A percentile compares a stretch with the other conserved stretches of the same genome.
These are phyloP conservation scores for Knufia fluminis DNA, from an alignment of 2,329 filamentous ascomycete species.

Conservation along the genomic window DNA sequence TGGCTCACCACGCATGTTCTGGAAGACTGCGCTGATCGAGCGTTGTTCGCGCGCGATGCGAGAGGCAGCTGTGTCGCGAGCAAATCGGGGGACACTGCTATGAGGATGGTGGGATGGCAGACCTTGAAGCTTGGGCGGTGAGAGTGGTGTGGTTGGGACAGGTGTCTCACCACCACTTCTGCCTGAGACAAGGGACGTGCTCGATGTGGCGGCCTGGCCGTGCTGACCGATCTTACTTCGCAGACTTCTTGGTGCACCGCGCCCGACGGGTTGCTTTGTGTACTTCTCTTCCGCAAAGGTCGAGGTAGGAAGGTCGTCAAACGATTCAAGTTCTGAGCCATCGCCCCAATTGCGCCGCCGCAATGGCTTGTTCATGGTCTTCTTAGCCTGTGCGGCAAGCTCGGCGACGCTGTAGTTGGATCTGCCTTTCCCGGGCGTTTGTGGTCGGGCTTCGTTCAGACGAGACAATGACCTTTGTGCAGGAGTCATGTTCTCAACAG, in stretches of 20 bases:
- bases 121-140: conserved; percentile 38
- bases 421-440: conserved; percentile 39
- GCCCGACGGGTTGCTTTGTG: conserved; percentile 65
- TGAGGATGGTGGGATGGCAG: conserved; percentile 30
- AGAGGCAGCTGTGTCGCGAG: conserved; percentile 57
- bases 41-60: conserved; percentile 55
- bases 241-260: conserved; percentile 56
- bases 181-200: conserved; percentile 22
- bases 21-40: conserved; percentile 37
- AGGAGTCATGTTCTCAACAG: conserved; percentile 36
- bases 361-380: conserved; percentile 64
- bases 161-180: conserved; percentile 32
- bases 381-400: conserved; percentile 49
- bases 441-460: conserved; percentile 35
- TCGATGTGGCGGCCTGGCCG: conserved; percentile 25
- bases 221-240: conserved; percentile 41
- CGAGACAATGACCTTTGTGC: conserved; percentile 36
- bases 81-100: conserved; percentile 45
- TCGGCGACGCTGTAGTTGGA: conserved; percentile 42
- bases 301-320: conserved; percentile 91
- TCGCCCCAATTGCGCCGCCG: conserved; percentile 72
- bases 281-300: conserved; percentile 70
- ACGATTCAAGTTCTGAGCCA: conserved; percentile 81
- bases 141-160: conserved; percentile 49
- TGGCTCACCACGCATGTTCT: conserved; percentile 35